phyloP scores from a whole-genome alignment of 73 alveolate genomes.

The Durusdinium trenchii region DNA sequence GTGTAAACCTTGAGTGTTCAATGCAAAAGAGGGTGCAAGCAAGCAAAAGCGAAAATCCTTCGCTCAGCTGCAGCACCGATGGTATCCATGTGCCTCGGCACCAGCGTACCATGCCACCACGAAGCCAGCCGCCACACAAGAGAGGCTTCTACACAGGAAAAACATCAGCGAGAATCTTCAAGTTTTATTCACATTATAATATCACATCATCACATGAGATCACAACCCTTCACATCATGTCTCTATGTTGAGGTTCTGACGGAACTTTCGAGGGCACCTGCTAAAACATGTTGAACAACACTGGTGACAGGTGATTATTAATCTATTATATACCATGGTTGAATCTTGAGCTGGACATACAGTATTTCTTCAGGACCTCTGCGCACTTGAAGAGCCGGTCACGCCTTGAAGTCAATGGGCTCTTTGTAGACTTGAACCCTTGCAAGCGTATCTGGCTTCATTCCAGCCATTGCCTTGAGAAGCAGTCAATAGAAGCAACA shows the following conservation, averaged over 20 bases:
- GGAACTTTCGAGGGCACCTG: conserved; percentile 86
- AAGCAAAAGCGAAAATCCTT: background rate
- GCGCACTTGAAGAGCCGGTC: background rate
- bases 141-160: background rate
- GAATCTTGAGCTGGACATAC: background rate
- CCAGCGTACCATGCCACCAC: background rate
- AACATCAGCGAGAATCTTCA: background rate
- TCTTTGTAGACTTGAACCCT: conserved; percentile 76
- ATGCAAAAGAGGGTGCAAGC: background rate
- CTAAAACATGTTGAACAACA: background rate
- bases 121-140: background rate
- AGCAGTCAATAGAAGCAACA: background rate
- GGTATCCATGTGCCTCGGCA: conserved; percentile 81
- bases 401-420: conserved; percentile 86
- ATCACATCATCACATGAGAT: too few relatives aligned
- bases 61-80: conserved; percentile 89
- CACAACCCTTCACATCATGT: background rate
- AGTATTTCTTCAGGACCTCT: background rate
- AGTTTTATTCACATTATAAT: background rate
- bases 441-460: conserved; percentile 88
- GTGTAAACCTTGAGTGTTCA: background rate
- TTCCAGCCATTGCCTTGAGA: conserved; percentile 90
- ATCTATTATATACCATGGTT: background rate
- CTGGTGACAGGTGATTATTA: background rate
- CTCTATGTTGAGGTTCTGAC: background rate